Evolutionary conservation across 83 land plant genomes (phyloP).

Genomic region (Picea mariana): DNA sequence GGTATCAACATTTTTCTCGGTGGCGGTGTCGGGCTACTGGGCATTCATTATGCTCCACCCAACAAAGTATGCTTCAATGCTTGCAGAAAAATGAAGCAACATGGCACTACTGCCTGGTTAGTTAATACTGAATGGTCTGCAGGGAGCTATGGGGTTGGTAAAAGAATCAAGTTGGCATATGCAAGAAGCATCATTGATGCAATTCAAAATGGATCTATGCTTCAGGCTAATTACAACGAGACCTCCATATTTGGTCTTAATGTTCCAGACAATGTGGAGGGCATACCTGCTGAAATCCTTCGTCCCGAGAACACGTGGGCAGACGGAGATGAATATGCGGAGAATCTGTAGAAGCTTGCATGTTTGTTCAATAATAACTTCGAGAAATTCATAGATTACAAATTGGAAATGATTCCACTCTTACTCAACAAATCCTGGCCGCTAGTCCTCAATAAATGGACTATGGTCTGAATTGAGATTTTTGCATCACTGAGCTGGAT

Average conservation of each 20-base stretch:
- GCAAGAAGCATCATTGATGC: slow-evolving; percentile 83
- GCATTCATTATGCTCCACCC: too few species aligned
- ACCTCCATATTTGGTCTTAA: slow-evolving; percentile 78
- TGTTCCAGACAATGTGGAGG: slow-evolving; percentile 71
- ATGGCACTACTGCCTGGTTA: slow-evolving; percentile 90
- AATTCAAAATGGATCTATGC: slow-evolving; percentile 71
- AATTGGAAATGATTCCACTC: slow-evolving; percentile 61
- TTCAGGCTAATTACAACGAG: slow-evolving; percentile 59
- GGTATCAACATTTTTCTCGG: too few species aligned
- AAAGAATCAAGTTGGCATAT: slow-evolving; percentile 64
- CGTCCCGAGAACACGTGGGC: slow-evolving; percentile 79
- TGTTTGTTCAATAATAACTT: too few species aligned
- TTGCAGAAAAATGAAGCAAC: slow-evolving; percentile 78
- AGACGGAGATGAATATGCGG: not conserved
- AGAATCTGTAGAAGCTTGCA: too few species aligned
- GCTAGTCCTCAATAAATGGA: slow-evolving; percentile 54
- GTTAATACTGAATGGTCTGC: slow-evolving; percentile 93
- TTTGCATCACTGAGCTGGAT: too few species aligned
- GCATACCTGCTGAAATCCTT: slow-evolving; percentile 78
- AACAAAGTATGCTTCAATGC: slow-evolving; percentile 75
- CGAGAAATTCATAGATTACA: slow-evolving; percentile 38
- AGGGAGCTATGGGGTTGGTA: slow-evolving; percentile 86
- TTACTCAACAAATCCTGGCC: slow-evolving; percentile 71
- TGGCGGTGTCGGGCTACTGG: too few species aligned
- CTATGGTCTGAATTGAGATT: too few species aligned